Evolutionary conservation across 1,284 basidiomycete species (phyloP).

Genomic region (Microbotryomycetes sp.): DNA sequence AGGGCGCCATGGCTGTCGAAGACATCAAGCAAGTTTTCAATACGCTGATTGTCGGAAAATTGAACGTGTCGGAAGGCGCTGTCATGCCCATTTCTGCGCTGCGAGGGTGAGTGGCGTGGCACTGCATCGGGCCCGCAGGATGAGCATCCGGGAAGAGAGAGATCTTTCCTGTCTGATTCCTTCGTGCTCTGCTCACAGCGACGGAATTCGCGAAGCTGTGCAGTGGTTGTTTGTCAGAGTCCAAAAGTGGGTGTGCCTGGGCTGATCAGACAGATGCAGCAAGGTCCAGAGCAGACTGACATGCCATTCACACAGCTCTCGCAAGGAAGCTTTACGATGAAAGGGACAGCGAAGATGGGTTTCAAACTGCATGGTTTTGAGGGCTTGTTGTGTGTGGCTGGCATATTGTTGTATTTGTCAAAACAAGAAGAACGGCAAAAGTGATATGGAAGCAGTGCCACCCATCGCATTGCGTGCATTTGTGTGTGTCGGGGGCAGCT

Average conservation of each 20-base stretch:
- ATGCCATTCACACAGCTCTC: too few species aligned
- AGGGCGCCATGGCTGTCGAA: slow-evolving; percentile 67
- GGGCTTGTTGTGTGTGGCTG: too few species aligned
- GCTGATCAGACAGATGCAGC: too few species aligned
- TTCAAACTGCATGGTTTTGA: too few species aligned
- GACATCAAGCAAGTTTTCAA: slow-evolving; percentile 53
- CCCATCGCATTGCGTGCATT: too few species aligned
- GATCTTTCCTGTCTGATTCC: neutral
- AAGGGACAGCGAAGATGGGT: neutral
- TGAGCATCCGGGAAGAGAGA: neutral
- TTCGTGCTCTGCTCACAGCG: slow-evolving; percentile 49
- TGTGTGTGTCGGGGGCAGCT: too few species aligned
- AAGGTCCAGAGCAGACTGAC: too few species aligned
- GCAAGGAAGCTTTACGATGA: too few species aligned
- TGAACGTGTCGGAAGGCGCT: slow-evolving; percentile 35
- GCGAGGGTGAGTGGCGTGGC: slow-evolving; percentile 64
- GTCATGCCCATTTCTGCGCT: slow-evolving; percentile 84
- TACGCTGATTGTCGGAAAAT: slow-evolving; percentile 32
- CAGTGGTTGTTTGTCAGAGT: slow-evolving; percentile 69
- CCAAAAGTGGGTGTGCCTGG: slow-evolving; percentile 29
- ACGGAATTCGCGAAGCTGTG: slow-evolving; percentile 78
- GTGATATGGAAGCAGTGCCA: too few species aligned
- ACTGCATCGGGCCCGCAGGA: neutral
- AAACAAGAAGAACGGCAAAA: too few species aligned
- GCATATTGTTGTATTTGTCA: too few species aligned